phyloP scores from a whole-genome alignment of 1,139 yeast species.

The Taiozyma sp. region DNA sequence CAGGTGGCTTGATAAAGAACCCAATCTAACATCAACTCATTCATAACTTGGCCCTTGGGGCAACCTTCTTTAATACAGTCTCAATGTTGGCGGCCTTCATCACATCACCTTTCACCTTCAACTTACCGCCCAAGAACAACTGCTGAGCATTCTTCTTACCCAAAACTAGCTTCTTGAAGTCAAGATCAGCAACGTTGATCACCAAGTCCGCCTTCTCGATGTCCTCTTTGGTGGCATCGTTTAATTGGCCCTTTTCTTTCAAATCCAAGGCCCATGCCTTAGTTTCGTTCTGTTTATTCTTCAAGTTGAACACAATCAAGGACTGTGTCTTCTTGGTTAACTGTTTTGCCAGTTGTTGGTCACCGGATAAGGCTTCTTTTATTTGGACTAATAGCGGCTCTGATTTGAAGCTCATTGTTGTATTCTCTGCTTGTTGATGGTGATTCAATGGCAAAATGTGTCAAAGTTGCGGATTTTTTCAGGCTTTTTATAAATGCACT shows the following conservation, averaged over 20 bases:
- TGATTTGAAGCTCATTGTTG: conserved; percentile 10
- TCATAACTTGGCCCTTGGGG: conserved; percentile 47
- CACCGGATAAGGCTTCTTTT: conserved; percentile 5
- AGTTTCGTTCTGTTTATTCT: conserved; percentile 60
- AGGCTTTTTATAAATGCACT: not conserved
- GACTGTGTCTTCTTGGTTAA: conserved; percentile 43
- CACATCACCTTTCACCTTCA: conserved; percentile 84
- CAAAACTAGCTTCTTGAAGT: conserved; percentile 58
- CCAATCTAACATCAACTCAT: too few relatives aligned
- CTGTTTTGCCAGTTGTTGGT: conserved; percentile 6
- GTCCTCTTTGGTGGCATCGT: conserved; percentile 41
- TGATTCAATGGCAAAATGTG: not conserved
- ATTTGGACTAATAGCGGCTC: conserved; percentile 9
- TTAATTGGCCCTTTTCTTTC: conserved; percentile 55
- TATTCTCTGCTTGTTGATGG: not conserved
- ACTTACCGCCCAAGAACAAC: conserved; percentile 77
- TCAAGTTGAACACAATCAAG: conserved; percentile 60
- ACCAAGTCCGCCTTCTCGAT: conserved; percentile 58
- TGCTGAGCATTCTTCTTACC: conserved; percentile 85
- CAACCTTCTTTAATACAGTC: conserved; percentile 61
- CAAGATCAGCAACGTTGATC: conserved; percentile 57
- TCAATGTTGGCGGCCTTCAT: conserved; percentile 85
- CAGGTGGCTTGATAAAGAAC: too few relatives aligned
- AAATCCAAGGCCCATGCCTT: conserved; percentile 70
- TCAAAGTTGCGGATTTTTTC: not conserved